Evolutionary conservation across 2,329 filamentous ascomycete species (phyloP).

Genomic region (Lasiodiplodia citricola): DNA sequence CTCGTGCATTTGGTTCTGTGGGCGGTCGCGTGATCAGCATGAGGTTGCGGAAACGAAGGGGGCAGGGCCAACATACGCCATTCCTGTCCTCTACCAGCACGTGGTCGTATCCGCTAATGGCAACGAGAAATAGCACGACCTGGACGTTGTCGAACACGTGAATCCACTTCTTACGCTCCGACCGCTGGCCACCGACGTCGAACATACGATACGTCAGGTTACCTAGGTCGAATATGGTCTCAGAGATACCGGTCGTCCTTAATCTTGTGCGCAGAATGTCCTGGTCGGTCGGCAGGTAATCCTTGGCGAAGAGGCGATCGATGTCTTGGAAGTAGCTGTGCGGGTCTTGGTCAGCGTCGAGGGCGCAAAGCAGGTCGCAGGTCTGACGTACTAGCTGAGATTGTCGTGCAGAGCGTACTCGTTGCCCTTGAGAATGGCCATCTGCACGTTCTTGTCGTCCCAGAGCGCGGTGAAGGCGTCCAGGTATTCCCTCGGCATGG

Average conservation of each 20-base stretch:
- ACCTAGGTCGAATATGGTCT: slow-evolving; percentile 90
- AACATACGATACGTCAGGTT: slow-evolving; percentile 97
- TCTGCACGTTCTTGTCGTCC: slow-evolving; percentile 81
- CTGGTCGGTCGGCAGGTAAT: slow-evolving; percentile 90
- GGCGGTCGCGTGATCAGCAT: slow-evolving; percentile 27
- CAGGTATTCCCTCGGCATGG: slow-evolving; percentile 78
- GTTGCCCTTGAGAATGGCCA: slow-evolving; percentile 90
- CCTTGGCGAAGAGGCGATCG: slow-evolving; percentile 66
- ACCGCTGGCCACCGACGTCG: slow-evolving; percentile 89
- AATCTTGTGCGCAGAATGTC: slow-evolving; percentile 90
- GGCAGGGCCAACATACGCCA: slow-evolving; percentile 67
- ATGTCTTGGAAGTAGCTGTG: slow-evolving; percentile 77
- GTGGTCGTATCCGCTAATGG: slow-evolving; percentile 95
- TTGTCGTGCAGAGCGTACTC: slow-evolving; percentile 98
- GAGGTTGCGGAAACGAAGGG: not conserved
- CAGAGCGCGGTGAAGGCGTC: slow-evolving; percentile 84
- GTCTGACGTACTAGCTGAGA: slow-evolving; percentile 76
- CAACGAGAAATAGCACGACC: slow-evolving; percentile 89
- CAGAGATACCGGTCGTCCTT: slow-evolving; percentile 92
- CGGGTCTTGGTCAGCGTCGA: slow-evolving; percentile 32
- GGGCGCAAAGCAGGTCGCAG: not conserved
- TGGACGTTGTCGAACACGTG: slow-evolving; percentile 96
- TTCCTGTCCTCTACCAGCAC: slow-evolving; percentile 96
- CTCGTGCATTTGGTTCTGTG: slow-evolving; percentile 61
- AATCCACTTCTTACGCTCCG: slow-evolving; percentile 97